Conservation (phyloP, 208 protist species). For the Crithidia sp. region DNA sequence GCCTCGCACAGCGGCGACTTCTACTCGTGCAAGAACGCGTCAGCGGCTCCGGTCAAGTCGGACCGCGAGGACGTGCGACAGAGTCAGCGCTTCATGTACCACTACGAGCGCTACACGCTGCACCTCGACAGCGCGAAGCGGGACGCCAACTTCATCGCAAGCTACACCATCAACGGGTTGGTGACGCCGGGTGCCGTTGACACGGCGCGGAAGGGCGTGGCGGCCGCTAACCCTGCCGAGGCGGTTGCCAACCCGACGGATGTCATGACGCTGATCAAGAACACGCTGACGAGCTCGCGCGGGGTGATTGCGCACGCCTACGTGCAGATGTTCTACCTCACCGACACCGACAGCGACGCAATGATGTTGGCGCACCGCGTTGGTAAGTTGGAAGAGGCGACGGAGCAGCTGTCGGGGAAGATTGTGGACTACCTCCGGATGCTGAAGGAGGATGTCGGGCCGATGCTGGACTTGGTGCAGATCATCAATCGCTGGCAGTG, state of each 20-base stretch:
- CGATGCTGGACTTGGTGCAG: conserved; percentile 17
- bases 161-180: neutral
- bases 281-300: conserved; percentile 13
- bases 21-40: conserved; percentile 34
- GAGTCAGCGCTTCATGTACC: conserved; percentile 23
- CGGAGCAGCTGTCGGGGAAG: conserved; percentile 21
- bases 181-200: neutral
- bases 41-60: too few species aligned
- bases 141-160: conserved; percentile 12
- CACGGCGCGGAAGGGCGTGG: neutral
- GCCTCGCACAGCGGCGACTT: conserved; percentile 44
- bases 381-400: conserved; percentile 33
- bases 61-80: neutral
- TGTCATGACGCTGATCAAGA: conserved; percentile 12
- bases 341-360: neutral
- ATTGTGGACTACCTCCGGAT: conserved; percentile 2
- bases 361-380: conserved; percentile 27
- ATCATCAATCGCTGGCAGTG: conserved; percentile 18
- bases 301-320: conserved; percentile 28
- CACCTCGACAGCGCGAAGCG: conserved; percentile 30
- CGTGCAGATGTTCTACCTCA: conserved; percentile 31
- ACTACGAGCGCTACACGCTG: conserved; percentile 28
- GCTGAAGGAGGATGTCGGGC: conserved; percentile 4
- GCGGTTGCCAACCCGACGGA: neutral
- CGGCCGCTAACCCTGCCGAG: neutral